Evolutionary conservation across 225 moss, liverwort and hornwort genomes (phyloP).

Genomic region (Polytrichum commune): DNA sequence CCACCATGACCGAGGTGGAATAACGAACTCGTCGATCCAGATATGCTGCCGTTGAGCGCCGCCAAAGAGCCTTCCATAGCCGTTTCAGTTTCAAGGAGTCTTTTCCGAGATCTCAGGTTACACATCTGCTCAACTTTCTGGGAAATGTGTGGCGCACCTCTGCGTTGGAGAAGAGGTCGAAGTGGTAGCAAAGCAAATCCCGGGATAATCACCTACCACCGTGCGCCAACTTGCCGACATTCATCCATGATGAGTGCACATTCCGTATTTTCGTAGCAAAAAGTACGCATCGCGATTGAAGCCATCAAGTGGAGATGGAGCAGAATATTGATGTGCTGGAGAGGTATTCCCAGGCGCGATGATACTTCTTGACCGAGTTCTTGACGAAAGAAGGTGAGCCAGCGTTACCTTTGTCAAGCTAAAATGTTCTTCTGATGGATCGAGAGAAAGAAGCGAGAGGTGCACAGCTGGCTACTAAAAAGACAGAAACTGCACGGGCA

Average conservation of each 20-base stretch:
- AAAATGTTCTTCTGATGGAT: neutral
- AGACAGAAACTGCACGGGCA: too few relatives aligned
- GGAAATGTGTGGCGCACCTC: too few relatives aligned
- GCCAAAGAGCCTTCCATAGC: constrained; percentile 41
- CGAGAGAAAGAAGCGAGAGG: too few relatives aligned
- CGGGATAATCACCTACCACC: neutral
- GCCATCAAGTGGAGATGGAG: neutral
- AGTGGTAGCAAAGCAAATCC: neutral
- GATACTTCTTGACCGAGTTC: neutral
- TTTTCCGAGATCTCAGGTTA: constrained; percentile 56
- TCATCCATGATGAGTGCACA: neutral
- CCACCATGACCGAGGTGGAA: constrained; percentile 51
- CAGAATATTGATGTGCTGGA: neutral
- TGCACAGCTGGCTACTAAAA: too few relatives aligned
- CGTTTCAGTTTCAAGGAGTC: constrained; percentile 48
- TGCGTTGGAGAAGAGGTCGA: too few relatives aligned
- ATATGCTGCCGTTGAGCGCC: constrained; percentile 29
- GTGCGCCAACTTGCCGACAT: neutral
- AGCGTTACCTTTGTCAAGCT: neutral
- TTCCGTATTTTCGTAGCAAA: neutral
- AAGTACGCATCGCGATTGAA: neutral
- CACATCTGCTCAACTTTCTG: constrained; percentile 29
- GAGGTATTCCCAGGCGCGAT: neutral
- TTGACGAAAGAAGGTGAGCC: neutral
- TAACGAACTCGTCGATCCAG: constrained; percentile 34